Evolutionary conservation across 106 monocot genomes (phyloP).

Genomic region (Phalaenopsis equestris): DNA sequence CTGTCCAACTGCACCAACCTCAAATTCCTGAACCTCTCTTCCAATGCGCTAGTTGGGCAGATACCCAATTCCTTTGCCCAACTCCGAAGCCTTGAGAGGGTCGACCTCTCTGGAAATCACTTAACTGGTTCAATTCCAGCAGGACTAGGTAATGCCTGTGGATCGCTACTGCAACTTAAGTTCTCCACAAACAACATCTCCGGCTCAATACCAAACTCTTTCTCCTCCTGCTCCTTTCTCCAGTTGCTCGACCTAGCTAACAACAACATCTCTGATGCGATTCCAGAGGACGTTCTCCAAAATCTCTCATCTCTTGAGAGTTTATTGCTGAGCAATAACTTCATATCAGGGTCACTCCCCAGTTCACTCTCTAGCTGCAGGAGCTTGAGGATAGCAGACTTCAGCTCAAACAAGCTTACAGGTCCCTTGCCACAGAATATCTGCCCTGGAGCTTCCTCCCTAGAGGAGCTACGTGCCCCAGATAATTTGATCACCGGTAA

Average conservation of each 20-base stretch:
- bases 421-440: constrained; percentile 33
- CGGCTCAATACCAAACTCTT: constrained; percentile 6
- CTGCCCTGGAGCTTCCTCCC: constrained; percentile 33
- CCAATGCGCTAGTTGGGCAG: constrained; percentile 50
- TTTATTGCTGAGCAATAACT: constrained; percentile 58
- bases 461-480: constrained; percentile 63
- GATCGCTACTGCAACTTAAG: constrained; percentile 34
- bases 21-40: constrained; percentile 54
- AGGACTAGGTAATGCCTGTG: constrained; percentile 38
- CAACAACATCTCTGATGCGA: constrained; percentile 55
- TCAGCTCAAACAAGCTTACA: constrained; percentile 58
- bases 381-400: constrained; percentile 46
- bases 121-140: constrained; percentile 36
- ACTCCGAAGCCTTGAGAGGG: constrained; percentile 36
- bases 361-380: constrained; percentile 33
- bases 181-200: constrained; percentile 46
- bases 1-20: constrained; percentile 47
- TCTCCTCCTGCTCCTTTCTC: constrained; percentile 34
- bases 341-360: constrained; percentile 58
- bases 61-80: constrained; percentile 37
- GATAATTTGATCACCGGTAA: constrained; percentile 56
- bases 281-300: constrained; percentile 39
- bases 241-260: constrained; percentile 48
- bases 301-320: constrained; percentile 24
- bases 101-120: constrained; percentile 60